Evolutionary conservation across 163 green algal species (phyloP), one percentile per base, ranked within the genome.

Genomic region (Coccomyxa subellipsoidea): DNA sequence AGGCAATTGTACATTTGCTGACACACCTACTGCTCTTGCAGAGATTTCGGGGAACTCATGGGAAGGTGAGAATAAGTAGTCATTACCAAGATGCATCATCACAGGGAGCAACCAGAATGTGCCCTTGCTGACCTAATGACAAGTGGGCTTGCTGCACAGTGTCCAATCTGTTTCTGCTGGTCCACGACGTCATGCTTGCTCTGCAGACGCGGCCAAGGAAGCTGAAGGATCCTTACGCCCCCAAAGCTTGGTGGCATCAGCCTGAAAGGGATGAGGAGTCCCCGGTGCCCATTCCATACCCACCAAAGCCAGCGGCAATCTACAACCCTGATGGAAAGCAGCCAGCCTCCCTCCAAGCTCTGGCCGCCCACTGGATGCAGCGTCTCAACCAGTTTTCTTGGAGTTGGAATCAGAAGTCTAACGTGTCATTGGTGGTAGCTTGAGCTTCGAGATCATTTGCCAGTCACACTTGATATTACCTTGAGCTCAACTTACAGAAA

Each of bases 211-310:
- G 66, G 66, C 66, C 66, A 73, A 73, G 32, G 66, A 73, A 73
- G 66, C 8, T 73, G 66, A 73, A 73, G 66, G 66, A 73, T 73
- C 7, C 66, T 35, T 36, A 36, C 2, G n/a, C 29, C 29, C 66
- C 66, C 66, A 73, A 34, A 73, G 66, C 66, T 12, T 73, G 66
- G 66, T 73, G 66, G 66, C 66, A 73, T 73, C 66, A 73, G 27
- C 10, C 47, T 59, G 47, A 59, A 59, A 59, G 47, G 47, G 47
- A 59, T 59, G 47, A 59, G 47, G 23, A 18, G 15, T 59, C 23
- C 47, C 47, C 47, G 47, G 47, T 59, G 47, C 47, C 47, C 47
- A 59, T 59, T 8, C 47, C 47, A 12, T 59, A 59, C 47, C 47
- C 47, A 18, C 47, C 47, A 59, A 12, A 18, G 0, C 47, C 47